Conservation (phyloP, 495 filamentous ascomycete genomes). For the Lepraria neglecta region DNA sequence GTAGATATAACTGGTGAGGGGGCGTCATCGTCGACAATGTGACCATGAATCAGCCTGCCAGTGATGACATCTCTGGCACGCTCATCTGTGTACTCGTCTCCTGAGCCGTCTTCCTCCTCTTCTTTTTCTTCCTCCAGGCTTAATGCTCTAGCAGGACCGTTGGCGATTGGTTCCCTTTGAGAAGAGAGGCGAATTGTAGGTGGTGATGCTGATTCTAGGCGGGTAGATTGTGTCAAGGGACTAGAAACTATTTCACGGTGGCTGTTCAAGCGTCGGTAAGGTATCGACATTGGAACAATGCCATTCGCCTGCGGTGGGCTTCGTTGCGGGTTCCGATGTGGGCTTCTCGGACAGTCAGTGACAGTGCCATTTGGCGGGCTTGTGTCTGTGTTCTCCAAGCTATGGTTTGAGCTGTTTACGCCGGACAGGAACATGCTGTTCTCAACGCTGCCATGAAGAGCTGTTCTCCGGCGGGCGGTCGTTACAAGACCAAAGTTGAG, state of each 20-base stretch:
- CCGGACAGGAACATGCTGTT: conserved; percentile 48
- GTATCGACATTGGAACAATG: conserved; percentile 10
- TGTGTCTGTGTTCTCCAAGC: conserved; percentile 13
- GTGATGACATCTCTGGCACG: conserved; percentile 86
- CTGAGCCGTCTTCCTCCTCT: conserved; percentile 46
- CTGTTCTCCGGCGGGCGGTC: conserved; percentile 73
- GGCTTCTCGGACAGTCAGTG: conserved; percentile 19
- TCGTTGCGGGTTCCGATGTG: conserved; percentile 11
- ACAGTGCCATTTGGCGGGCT: conserved; percentile 8
- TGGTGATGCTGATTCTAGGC: conserved; percentile 24
- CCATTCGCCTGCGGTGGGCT: conserved; percentile 19
- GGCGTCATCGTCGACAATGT: conserved; percentile 91
- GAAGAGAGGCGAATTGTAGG: conserved; percentile 19
- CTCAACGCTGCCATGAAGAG: conserved; percentile 43
- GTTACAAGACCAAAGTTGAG: conserved; percentile 96
- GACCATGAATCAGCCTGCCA: conserved; percentile 86
- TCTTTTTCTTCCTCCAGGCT: conserved; percentile 30
- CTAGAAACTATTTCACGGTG: conserved; percentile 20
- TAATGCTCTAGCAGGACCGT: conserved; percentile 31
- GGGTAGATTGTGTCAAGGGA: conserved; percentile 22
- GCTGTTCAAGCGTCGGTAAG: conserved; percentile 19
- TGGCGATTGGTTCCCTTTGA: conserved; percentile 35
- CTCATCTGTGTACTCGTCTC: conserved; percentile 73
- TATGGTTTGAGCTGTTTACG: conserved; percentile 26
- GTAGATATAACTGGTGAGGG: conserved; percentile 68